Evolutionary conservation across 441 rosid species (phyloP), one percentile per base, ranked within the genome.

Genomic region (Erodium trifolium): DNA sequence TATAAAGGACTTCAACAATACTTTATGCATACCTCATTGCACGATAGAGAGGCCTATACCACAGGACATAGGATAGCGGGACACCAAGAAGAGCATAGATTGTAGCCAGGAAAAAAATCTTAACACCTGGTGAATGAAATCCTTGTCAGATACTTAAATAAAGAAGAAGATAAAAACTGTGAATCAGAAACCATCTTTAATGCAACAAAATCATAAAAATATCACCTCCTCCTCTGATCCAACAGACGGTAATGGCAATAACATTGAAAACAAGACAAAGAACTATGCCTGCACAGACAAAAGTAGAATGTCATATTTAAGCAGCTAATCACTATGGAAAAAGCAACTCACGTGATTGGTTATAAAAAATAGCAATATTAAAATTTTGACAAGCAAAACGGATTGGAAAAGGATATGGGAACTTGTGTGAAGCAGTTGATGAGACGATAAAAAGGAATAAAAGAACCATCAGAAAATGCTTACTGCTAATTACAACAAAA

Each of bases 21-120:
- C 41, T 70, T 14, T 34, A 64, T 1, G 63, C 82, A 68, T 77
- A 82, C 98, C 92, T 89, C 97, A 93, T 91, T 69, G 90, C 98
- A 74, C 95, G 89, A 82, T 91, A 93, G 27, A 93, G 87, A 34
- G 98, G 98, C 82, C 93, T 83, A 79, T 93, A 93, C 98, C 98
- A 93, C 59, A 91, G 72, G 57, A 93, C 82, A 77, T 89, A 93
- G 43, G 98, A 91, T 64, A 91, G 84, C 2, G 97, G 98, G 39
- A 84, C 79, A 78, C 98, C 97, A 62, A 86, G 80, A 66, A 91
- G 72, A 2, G 84, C 90, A 82, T 93, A 93, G 76, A 93, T 91
- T 6, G 78, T 74, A 2, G 97, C 91, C 66, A 93, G 92, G 82
- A 93, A 84, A 78, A 91, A 93, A 73, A 87, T 93, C 78, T 88